Percentiles rank a stretch among this genome's conserved stretches.
Evolutionary conservation across 768 basidiomycete genomes (phyloP).

Genomic region (Mycena epipterygia): DNA sequence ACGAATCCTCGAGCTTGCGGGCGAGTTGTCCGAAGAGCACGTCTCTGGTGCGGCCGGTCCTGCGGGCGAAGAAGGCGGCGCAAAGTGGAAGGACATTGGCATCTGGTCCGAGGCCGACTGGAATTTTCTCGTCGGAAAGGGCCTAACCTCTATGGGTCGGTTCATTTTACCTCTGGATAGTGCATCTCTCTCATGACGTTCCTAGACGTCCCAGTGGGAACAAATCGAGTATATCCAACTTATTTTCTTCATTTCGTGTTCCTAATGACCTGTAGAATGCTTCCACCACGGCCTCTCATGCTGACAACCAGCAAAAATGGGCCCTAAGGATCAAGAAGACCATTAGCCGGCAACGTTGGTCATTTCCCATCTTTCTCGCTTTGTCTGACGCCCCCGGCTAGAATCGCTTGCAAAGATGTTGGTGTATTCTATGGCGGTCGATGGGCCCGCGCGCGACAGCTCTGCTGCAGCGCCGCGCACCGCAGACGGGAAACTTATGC

Average conservation of each 20-base stretch:
- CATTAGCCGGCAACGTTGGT: constrained; percentile 73
- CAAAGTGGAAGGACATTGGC: constrained; percentile 86
- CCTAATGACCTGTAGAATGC: constrained; percentile 59
- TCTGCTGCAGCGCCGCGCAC: constrained; percentile 47
- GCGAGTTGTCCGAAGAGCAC: constrained; percentile 79
- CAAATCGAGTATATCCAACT: constrained; percentile 63
- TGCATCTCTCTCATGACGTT: constrained; percentile 14
- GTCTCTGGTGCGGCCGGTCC: constrained; percentile 68
- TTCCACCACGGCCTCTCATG: constrained; percentile 76
- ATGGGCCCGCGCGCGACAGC: constrained; percentile 71
- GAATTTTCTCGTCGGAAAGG: constrained; percentile 85
- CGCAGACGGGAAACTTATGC: constrained; percentile 44
- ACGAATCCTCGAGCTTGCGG: constrained; percentile 78
- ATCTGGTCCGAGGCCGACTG: constrained; percentile 92
- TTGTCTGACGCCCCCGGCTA: constrained; percentile 43
- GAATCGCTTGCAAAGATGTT: constrained; percentile 87
- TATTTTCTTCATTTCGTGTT: constrained; percentile 12
- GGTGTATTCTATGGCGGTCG: constrained; percentile 91
- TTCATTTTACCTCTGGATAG: constrained; percentile 21
- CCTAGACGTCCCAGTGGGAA: constrained; percentile 80
- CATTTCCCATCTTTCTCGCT: constrained; percentile 1
- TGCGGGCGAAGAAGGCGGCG: constrained; percentile 67
- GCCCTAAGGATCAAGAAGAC: constrained; percentile 77
- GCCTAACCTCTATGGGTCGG: constrained; percentile 84
- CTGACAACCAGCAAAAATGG: constrained; percentile 71